phyloP scores from a whole-genome alignment of 768 basidiomycete species.

The Pholiota conissans region DNA sequence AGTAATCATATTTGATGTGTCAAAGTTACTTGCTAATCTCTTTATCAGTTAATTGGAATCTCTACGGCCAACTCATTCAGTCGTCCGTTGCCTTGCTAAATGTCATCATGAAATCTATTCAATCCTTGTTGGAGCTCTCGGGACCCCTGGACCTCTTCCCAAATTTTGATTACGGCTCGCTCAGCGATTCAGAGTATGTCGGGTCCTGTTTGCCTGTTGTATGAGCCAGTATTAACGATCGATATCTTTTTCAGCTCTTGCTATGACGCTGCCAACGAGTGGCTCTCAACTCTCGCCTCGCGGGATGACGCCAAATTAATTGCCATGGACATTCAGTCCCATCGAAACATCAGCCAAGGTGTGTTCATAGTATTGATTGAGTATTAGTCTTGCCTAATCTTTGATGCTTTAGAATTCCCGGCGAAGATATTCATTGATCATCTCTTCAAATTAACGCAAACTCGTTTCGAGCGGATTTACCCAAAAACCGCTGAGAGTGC shows the following conservation, averaged over 20 bases:
- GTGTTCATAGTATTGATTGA: constrained; percentile 4
- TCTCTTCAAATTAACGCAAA: constrained; percentile 41
- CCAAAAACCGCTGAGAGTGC: constrained; percentile 11
- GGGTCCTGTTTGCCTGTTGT: not conserved
- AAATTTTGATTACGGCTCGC: constrained; percentile 43
- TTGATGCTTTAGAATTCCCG: constrained; percentile 40
- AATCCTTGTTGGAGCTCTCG: constrained; percentile 23
- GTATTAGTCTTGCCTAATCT: not conserved
- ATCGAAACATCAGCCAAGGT: constrained; percentile 48
- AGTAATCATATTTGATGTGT: constrained; percentile 20
- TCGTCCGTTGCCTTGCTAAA: constrained; percentile 41
- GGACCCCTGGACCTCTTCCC: constrained; percentile 28
- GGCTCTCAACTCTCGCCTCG: constrained; percentile 33
- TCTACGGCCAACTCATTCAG: constrained; percentile 48
- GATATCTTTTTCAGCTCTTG: constrained; percentile 34
- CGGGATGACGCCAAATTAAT: constrained; percentile 33
- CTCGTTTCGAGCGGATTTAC: constrained; percentile 25
- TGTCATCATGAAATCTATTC: constrained; percentile 30
- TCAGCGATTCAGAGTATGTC: constrained; percentile 17
- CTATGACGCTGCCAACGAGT: constrained; percentile 39
- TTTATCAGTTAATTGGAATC: constrained; percentile 53
- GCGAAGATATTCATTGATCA: constrained; percentile 49
- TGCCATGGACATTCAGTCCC: constrained; percentile 40
- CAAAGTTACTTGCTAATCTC: constrained; percentile 8
- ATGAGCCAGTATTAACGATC: not conserved